Conservation (phyloP, 371 early-diverging fungal genomes). For the Lichtheimia ornata region DNA sequence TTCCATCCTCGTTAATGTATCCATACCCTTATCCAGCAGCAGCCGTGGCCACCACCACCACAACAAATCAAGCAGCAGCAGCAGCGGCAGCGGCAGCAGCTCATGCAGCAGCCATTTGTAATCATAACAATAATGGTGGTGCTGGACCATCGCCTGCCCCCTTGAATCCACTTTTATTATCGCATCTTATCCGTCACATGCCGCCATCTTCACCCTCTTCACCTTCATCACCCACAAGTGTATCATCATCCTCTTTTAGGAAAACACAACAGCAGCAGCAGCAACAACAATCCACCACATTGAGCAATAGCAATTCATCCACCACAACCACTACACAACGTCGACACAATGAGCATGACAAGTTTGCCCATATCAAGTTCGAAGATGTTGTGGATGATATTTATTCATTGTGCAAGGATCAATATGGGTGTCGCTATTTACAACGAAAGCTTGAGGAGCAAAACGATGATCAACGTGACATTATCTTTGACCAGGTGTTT, state of each 20-base stretch:
- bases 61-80: neutral
- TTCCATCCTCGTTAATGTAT: neutral
- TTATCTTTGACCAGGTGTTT: constrained; percentile 77
- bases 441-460: constrained; percentile 86
- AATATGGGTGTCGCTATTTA: constrained; percentile 87
- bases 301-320: no score
- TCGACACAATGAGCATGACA: constrained; percentile 45
- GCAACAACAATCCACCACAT: neutral
- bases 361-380: constrained; percentile 62
- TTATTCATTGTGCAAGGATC: constrained; percentile 84
- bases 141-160: constrained; percentile 8
- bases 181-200: constrained; percentile 30
- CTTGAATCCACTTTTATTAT: constrained; percentile 25
- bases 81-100: constrained; percentile 11
- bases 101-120: constrained; percentile 8
- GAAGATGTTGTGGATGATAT: constrained; percentile 76
- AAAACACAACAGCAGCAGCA: neutral
- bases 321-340: neutral
- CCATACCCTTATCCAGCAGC: neutral
- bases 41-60: neutral
- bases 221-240: neutral
- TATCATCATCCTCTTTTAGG: neutral
- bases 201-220: constrained; percentile 25
- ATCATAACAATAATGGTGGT: neutral
- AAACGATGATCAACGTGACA: constrained; percentile 55